These are phyloP conservation scores for Spergularia azorica DNA, from an alignment of 179 eudicot species.

Conservation along the genomic window DNA sequence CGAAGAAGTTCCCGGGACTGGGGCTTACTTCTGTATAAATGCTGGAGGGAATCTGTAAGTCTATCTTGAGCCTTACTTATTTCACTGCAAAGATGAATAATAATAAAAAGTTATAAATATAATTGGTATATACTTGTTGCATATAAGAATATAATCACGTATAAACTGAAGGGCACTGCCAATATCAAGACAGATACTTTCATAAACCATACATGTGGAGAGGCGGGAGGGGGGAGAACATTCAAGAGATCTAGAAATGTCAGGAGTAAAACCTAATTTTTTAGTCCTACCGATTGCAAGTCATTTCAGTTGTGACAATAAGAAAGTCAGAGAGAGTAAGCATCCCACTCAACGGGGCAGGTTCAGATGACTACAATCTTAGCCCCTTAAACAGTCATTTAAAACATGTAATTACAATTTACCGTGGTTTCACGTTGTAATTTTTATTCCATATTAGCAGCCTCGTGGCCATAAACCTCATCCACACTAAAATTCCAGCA, in stretches of 20 bases:
- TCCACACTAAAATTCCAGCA: conserved; percentile 96
- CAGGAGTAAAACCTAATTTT: not conserved
- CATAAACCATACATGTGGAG: not conserved
- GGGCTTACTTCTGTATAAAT: conserved; percentile 59
- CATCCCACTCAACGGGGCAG: no score
- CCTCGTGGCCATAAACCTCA: conserved; percentile 99
- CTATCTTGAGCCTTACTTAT: conserved; percentile 98
- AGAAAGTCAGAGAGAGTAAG: no score
- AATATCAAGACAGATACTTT: not conserved
- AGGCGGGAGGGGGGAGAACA: not conserved
- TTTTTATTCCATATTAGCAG: conserved; percentile 98
- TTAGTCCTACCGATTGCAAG: not conserved
- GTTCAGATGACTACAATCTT: no score
- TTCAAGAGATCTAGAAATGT: not conserved
- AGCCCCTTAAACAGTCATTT: not conserved
- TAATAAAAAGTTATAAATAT: not conserved
- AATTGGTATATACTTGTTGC: not conserved
- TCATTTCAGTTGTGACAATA: no score
- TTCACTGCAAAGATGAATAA: conserved; percentile 57
- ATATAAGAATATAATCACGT: not conserved
- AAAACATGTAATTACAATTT: conserved; percentile 21
- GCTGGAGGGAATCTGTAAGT: conserved; percentile 86
- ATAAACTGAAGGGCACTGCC: not conserved
- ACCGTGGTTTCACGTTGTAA: conserved; percentile 99
- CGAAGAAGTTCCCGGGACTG: conserved; percentile 81